A percentile compares a stretch with the other conserved stretches of the same genome.
phyloP scores from a whole-genome alignment of 1,139 yeast genomes.

The Ogataea hybrid region DNA sequence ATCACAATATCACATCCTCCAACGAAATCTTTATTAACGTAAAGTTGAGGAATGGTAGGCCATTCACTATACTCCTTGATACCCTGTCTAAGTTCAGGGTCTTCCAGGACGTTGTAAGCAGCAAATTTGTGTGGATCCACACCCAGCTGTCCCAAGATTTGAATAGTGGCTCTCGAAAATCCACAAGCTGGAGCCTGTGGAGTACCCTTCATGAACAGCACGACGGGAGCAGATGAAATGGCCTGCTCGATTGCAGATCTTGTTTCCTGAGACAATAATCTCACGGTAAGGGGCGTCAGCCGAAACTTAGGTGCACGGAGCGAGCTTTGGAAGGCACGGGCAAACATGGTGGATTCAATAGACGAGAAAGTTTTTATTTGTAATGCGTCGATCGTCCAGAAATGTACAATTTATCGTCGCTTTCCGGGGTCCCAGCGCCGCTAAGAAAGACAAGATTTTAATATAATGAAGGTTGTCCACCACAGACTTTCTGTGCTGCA shows the following conservation, averaged over 20 bases:
- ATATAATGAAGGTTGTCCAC: background rate
- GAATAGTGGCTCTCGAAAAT: conserved; percentile 92
- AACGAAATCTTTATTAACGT: conserved; percentile 76
- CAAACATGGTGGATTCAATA: conserved; percentile 4
- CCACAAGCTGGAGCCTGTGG: conserved; percentile 99
- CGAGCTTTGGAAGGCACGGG: conserved; percentile 1
- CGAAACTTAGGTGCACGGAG: background rate
- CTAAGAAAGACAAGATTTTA: background rate
- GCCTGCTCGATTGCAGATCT: conserved; percentile 82
- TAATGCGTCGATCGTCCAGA: conserved; percentile 5
- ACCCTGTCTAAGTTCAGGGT: conserved; percentile 86
- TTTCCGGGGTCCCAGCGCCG: no score
- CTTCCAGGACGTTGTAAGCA: conserved; percentile 95
- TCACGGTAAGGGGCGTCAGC: conserved; percentile 26
- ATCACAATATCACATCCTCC: conserved; percentile 98
- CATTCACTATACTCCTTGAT: conserved; percentile 93
- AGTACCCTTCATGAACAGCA: conserved; percentile 93
- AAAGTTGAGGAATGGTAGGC: conserved; percentile 82
- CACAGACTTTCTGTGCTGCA: no score
- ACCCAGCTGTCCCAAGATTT: conserved; percentile 92
- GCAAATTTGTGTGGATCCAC: conserved; percentile 96
- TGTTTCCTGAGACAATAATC: conserved; percentile 76
- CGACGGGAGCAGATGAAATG: conserved; percentile 86
- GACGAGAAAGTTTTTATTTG: conserved; percentile 3
- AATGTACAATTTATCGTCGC: background rate